A percentile compares a stretch with the other conserved stretches of the same genome.
These are phyloP conservation scores for Xerocomus nothofagi DNA, from an alignment of 1,284 basidiomycete species.

Conservation along the genomic window DNA sequence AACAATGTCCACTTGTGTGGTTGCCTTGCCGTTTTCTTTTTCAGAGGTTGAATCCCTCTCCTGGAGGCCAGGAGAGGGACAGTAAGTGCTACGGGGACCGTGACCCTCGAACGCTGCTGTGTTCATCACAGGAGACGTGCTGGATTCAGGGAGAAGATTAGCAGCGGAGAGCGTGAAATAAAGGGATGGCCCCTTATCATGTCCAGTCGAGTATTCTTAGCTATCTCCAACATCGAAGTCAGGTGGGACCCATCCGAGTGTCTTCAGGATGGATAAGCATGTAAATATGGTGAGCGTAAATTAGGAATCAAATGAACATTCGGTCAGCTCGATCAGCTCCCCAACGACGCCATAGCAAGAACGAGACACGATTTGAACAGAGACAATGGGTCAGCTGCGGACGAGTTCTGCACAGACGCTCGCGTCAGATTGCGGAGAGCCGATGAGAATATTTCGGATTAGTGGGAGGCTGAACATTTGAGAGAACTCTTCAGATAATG, in stretches of 20 bases:
- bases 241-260: neutral
- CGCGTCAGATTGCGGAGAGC: neutral
- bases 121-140: neutral
- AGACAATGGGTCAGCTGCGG: neutral
- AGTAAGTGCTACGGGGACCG: neutral
- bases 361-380: neutral
- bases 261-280: neutral
- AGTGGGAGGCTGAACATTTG: neutral
- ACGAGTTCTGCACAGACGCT: neutral
- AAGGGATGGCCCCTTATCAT: neutral
- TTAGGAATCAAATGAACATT: neutral
- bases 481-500: neutral
- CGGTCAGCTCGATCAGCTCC: neutral
- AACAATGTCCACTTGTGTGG: constrained; percentile 1
- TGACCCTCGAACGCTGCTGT: constrained; percentile 3
- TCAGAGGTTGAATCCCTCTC: neutral
- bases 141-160: neutral
- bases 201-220: neutral
- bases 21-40: neutral
- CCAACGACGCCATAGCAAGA: neutral
- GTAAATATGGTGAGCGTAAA: neutral
- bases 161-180: neutral
- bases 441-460: neutral
- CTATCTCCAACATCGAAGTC: neutral
- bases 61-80: neutral